Evolutionary conservation across 371 early-diverging fungal genomes (phyloP).

Genomic region (Mucor velutinosus): DNA sequence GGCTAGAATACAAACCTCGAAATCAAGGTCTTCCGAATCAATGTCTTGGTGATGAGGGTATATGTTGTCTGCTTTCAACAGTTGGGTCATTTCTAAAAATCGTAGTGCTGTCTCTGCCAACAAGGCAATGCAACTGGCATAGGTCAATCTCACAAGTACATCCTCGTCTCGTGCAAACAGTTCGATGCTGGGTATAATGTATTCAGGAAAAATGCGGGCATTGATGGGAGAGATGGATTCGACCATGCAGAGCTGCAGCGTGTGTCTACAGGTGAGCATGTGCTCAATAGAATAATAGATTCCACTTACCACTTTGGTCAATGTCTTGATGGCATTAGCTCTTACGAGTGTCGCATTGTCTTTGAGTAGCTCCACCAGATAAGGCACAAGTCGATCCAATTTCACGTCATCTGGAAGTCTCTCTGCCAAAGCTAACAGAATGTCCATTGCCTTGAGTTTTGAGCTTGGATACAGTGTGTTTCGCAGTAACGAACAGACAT

Average conservation of each 20-base stretch:
- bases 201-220: conserved; percentile 87
- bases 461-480: conserved; percentile 76
- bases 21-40: conserved; percentile 59
- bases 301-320: conserved; percentile 73
- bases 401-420: conserved; percentile 75
- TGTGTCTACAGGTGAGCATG: no score
- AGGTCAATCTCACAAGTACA: conserved; percentile 78
- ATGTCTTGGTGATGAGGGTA: conserved; percentile 58
- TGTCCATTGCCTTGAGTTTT: conserved; percentile 75
- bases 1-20: conserved; percentile 39
- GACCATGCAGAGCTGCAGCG: conserved; percentile 67
- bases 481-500: conserved; percentile 72
- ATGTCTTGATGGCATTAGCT: conserved; percentile 69
- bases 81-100: conserved; percentile 74
- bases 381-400: conserved; percentile 85
- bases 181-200: conserved; percentile 78
- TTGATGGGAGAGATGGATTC: conserved; percentile 81
- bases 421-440: conserved; percentile 69
- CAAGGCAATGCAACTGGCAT: conserved; percentile 80
- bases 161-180: conserved; percentile 73
- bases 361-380: conserved; percentile 68
- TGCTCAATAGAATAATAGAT: no score
- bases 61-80: conserved; percentile 61
- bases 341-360: conserved; percentile 79
- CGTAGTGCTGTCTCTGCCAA: conserved; percentile 79